These are phyloP conservation scores for Apiotrichum veenhuisii DNA, from an alignment of 1,284 basidiomycete genomes.

Conservation along the genomic window DNA sequence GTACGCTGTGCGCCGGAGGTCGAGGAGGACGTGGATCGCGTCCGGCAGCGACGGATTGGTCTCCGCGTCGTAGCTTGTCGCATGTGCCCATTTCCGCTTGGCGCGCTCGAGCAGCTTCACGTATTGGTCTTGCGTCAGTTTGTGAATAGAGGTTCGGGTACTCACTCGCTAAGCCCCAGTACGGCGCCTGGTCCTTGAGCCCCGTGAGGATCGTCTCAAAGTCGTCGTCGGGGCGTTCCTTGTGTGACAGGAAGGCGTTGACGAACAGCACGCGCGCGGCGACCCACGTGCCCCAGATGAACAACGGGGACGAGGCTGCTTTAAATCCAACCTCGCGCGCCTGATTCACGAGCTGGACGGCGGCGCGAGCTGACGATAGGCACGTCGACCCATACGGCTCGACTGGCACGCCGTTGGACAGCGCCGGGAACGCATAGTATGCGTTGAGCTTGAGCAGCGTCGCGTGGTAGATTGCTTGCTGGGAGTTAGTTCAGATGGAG, in stretches of 20 bases:
- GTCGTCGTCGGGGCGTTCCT: slow-evolving; percentile 32
- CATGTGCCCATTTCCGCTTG: slow-evolving; percentile 40
- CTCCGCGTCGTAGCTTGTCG: slow-evolving; percentile 17
- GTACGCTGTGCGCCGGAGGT: slow-evolving; percentile 48
- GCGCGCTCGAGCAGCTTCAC: slow-evolving; percentile 46
- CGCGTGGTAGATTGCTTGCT: slow-evolving; percentile 48
- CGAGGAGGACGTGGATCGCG: slow-evolving; percentile 48
- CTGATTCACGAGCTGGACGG: slow-evolving; percentile 29
- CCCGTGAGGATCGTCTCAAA: slow-evolving; percentile 40
- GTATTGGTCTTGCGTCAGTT: slow-evolving; percentile 40
- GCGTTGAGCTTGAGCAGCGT: slow-evolving; percentile 49
- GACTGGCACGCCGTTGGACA: slow-evolving; percentile 38
- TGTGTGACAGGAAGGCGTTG: slow-evolving; percentile 38
- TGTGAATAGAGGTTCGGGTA: neutral
- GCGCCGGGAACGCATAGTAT: slow-evolving; percentile 47
- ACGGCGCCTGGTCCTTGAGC: slow-evolving; percentile 37
- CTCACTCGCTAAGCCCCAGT: slow-evolving; percentile 46
- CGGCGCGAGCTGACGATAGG: slow-evolving; percentile 27
- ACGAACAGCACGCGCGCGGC: slow-evolving; percentile 48
- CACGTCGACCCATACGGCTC: slow-evolving; percentile 45
- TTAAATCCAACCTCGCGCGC: slow-evolving; percentile 29
- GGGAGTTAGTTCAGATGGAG: neutral
- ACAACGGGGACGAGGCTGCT: slow-evolving; percentile 34
- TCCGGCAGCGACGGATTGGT: slow-evolving; percentile 40
- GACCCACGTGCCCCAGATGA: slow-evolving; percentile 49